Conservation (phyloP, 495 filamentous ascomycete species). For the Penicillium daleae region DNA sequence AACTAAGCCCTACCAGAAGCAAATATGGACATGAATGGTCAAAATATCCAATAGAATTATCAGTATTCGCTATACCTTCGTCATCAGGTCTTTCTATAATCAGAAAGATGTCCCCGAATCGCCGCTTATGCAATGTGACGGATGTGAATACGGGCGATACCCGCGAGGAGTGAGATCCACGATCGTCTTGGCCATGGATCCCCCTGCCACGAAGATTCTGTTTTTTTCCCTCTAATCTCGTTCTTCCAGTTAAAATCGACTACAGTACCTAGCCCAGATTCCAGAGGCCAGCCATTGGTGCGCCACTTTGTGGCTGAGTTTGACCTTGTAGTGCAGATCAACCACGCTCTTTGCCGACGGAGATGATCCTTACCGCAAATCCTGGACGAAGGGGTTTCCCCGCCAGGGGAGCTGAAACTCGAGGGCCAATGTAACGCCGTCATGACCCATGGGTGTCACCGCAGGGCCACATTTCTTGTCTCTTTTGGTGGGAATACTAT, state of each 20-base stretch:
- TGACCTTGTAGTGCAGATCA: conserved; percentile 13
- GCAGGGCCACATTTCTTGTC: conserved; percentile 6
- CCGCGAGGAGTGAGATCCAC: background rate
- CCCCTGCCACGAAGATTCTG: background rate
- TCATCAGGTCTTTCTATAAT: background rate
- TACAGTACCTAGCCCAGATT: background rate
- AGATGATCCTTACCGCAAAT: conserved; percentile 14
- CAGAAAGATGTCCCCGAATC: background rate
- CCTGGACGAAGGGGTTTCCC: conserved; percentile 6
- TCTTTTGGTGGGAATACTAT: background rate
- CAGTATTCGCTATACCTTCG: background rate
- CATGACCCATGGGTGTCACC: conserved; percentile 1
- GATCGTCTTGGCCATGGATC: background rate
- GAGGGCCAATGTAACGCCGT: conserved; percentile 9
- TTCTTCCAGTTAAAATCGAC: background rate
- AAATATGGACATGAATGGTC: background rate
- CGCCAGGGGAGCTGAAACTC: conserved; percentile 22
- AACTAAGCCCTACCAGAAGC: background rate
- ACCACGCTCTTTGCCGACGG: conserved; percentile 7
- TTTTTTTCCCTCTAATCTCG: background rate
- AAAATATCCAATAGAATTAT: background rate
- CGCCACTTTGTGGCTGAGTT: conserved; percentile 27
- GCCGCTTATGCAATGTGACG: conserved; percentile 4
- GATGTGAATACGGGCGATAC: conserved; percentile 6
- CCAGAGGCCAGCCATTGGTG: background rate